Base-by-base conservation (phyloP, 2,329 filamentous ascomycete species). In the Penicillium palitans region DNA sequence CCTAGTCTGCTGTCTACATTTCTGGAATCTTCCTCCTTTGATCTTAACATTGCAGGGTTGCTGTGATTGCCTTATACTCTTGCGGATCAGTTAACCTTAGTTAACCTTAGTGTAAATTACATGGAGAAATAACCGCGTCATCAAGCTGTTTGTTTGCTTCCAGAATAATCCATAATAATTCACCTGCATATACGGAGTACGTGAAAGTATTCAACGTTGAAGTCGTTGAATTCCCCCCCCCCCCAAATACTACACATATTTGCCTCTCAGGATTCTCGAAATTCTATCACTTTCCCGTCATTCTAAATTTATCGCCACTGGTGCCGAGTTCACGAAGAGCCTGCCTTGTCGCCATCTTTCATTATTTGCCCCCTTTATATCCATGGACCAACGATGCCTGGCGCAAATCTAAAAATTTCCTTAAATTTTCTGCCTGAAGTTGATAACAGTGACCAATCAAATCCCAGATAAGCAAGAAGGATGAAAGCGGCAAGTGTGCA, bases 311-410 rank as follows among this genome's bases (percentile, higher is more conserved):
- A 15, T 48, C 21, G 46, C 46, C 46, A 48, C 46, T 47, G 2
- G 10, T 12, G 6, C 4, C 17, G 4, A 17, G 9, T 25, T 24
- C 13, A 52, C n/a, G 25, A 19, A 45, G 27, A 53, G 9, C n/a
- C 27, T 40, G 9, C 17, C 27, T 50, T n/a, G 33, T 48, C 24
- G 47, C 47, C 49, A 42, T 52, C 19, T 21, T 19, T 19, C 21
- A n/a, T 12, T 17, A 17, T 55, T 57, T 54, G 55, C 55, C 55
- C 15, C 42, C 50, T 37, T 46, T 33, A 12, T 15, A 35, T 50
- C 52, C 52, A 55, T 50, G 52, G 52, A 19, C 42, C 25, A 17
- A 13, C n/a, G 9, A 54, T 55, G 13, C 49, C 19, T 29, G 25
- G 42, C 33, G 42, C 35, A 33, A 45, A 52, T 52, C 37, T 17